These are phyloP conservation scores for Neurospora sp. DNA, from an alignment of 495 filamentous ascomycete genomes.

Conservation along the genomic window DNA sequence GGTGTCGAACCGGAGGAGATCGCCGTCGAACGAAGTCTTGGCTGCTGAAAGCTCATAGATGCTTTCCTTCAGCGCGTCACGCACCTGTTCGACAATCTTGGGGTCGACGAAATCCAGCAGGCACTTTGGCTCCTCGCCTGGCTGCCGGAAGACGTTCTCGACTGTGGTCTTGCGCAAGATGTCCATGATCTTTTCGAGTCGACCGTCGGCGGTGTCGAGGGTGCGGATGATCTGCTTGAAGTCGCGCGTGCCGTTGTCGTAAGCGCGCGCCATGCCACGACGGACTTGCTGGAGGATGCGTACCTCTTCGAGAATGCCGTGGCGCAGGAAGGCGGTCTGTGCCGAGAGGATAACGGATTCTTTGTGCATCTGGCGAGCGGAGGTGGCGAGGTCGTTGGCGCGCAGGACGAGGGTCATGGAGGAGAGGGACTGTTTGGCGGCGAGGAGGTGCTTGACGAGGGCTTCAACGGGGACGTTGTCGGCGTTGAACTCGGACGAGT, in stretches of 20 bases:
- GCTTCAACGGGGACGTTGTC: constrained; percentile 50
- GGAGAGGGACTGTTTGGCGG: constrained; percentile 83
- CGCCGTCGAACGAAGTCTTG: constrained; percentile 50
- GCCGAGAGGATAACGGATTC: constrained; percentile 69
- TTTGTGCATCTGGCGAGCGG: constrained; percentile 65
- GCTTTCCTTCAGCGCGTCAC: constrained; percentile 53
- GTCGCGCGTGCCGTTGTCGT: constrained; percentile 37
- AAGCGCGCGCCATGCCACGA: constrained; percentile 42
- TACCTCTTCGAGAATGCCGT: constrained; percentile 63
- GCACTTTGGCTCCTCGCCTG: constrained; percentile 54
- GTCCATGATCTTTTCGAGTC: constrained; percentile 61
- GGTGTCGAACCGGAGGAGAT: constrained; percentile 53
- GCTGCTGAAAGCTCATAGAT: constrained; percentile 48
- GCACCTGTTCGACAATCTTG: constrained; percentile 58
- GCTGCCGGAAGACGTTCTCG: constrained; percentile 61
- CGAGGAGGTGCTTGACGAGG: constrained; percentile 71
- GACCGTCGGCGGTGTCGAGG: constrained; percentile 64
- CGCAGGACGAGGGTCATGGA: constrained; percentile 75
- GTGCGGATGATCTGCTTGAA: constrained; percentile 51
- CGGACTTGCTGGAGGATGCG: constrained; percentile 58
- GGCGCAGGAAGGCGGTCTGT: constrained; percentile 64
- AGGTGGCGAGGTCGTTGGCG: constrained; percentile 76
- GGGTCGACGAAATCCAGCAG: constrained; percentile 90
- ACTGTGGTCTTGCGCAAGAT: constrained; percentile 62
- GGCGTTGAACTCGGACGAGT: constrained; percentile 13